Base-by-base conservation (phyloP, 257 asterid genomes). In the Penstemon eatonii region DNA sequence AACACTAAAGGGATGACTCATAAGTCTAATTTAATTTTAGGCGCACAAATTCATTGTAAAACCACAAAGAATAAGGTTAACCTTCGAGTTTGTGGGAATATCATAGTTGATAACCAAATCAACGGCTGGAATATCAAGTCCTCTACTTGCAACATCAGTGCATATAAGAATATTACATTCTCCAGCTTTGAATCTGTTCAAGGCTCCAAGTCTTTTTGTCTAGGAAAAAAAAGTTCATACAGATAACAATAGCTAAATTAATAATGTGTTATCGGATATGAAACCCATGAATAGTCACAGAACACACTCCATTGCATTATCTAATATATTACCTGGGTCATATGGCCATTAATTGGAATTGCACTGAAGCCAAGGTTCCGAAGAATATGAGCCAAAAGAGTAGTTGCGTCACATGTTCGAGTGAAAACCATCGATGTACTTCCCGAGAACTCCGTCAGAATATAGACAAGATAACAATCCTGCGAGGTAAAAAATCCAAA, bases 71-170 rank as follows among this genome's bases (percentile, higher is more conserved):
- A 71, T 6, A 68, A 37, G 51, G 63, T 57, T 42, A 56, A 91
- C 98, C 96, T 93, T 93, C 54, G 97, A 85, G 82, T 93, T 90
- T 56, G 93, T 52, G 64, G 99, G 99, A 37, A 90, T 82, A 67
- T 93, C 99, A 71, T 86, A 90, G 79, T 93, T 93, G 72, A 93
- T 88, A 77, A 93, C 96, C 88, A 90, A 71, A 68, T 90, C 97
- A 5, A 93, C 99, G 0, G 96, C 74, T 8, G 99, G 96, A 68
- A 93, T 90, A 82, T 93, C 97, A 40, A 93, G 92, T 57, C 99
- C 99, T 83, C 97, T 89, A 81, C 95, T 93, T 56, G 94, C 95
- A 73, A 90, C 99, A 62, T 90, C 99, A 18, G 97, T 93, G 80
- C 96, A 90, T 63, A 88, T 77, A 53, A 92, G 89, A 67, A 93